Base-by-base conservation (phyloP, 2,329 filamentous ascomycete species). In the Diaporthe sp. region DNA sequence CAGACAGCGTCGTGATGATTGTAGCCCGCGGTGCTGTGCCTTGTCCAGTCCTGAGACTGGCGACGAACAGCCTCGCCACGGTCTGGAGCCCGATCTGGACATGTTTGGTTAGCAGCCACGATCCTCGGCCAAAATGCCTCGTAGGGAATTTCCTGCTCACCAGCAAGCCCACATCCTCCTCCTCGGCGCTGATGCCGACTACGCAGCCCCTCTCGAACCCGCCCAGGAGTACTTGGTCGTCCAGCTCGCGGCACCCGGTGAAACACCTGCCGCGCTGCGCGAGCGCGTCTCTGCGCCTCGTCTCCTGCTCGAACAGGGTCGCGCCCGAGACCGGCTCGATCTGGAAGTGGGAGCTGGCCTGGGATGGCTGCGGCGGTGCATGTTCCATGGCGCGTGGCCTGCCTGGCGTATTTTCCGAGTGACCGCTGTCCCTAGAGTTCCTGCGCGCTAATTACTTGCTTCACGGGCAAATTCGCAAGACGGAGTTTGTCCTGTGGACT, bases 101-200 rank as follows among this genome's bases (percentile, higher is more conserved):
- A 79, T 69, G 68, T 13, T 19, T 27, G 13, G 13, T 74, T 37
- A 78, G 47, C 25, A 75, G 8, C 12, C 39, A 13, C 9, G 13
- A 35, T 15, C 44, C 58, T 51, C n/a, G 10, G 37, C 70, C 44
- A 19, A 13, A 7, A n/a, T 27, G 10, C 15, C 25, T n/a, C 44
- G 75, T 68, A 81, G 85, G 80, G 72, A 30, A 15, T 4, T 10
- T 2, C 47, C 10, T 32, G 30, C 70, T 71, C 47, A 90, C 88
- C 80, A 84, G 75, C 35, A 89, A 74, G 1, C 86, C 88, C 73
- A 89, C 79, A n/a, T 83, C 83, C 53, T 86, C 86, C 27, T 87
- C 86, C 79, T 90, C 88, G 0, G 86, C 82, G 72, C 89, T 91
- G 71, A 91, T 71, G 0, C 89, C 90, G 1, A 90, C 86, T 0